Base-by-base conservation (phyloP, 2,329 filamentous ascomycete species). In the Aureobasidium melanogenum region DNA sequence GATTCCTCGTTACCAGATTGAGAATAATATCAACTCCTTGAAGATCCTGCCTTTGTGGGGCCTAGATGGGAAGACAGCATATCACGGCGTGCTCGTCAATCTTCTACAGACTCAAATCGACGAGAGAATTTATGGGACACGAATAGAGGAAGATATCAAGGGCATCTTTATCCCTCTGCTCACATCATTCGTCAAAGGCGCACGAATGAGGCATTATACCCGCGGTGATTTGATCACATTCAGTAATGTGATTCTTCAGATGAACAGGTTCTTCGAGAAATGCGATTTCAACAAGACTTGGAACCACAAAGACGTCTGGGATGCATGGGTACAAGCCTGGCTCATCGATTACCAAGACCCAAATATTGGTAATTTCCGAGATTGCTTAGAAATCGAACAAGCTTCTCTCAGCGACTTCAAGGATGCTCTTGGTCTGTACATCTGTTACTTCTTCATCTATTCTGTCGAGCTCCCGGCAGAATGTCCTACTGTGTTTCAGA, bases 31-130 rank as follows among this genome's bases (percentile, higher is more conserved):
- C 10, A 78, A 81, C 66, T 82, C 80, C 0, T 68, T 83, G 62
- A 82, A 81, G 64, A 72, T 82, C 19, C 72, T 83, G 38, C 80
- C 80, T 3, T 74, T 83, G 0, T 83, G 80, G 80, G 80, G 80
- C 3, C 68, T 83, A 52, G 80, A 83, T 62, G 77, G 78, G 52
- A 75, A 80, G 57, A 80, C 75, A 4, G 78, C 80, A 1, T 78
- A 76, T 19, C 80, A 83, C 64, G 80, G 80, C 34, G 70, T 83
- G n/a, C 78, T 82, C 64, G 74, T 80, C 61, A 82, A 82, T 64
- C 74, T 79, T 14, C 72, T 82, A 1, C 78, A 83, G 63, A 77
- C 79, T 0, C 76, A 80, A 64, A 77, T 82, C 10, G 75, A 81
- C 55, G 72, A 76, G 62, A 78, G 79, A 22, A 68, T 80, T 60